Base-by-base conservation (phyloP, 192 early-diverging fungal species). In the Backusella parvicylindrica region DNA sequence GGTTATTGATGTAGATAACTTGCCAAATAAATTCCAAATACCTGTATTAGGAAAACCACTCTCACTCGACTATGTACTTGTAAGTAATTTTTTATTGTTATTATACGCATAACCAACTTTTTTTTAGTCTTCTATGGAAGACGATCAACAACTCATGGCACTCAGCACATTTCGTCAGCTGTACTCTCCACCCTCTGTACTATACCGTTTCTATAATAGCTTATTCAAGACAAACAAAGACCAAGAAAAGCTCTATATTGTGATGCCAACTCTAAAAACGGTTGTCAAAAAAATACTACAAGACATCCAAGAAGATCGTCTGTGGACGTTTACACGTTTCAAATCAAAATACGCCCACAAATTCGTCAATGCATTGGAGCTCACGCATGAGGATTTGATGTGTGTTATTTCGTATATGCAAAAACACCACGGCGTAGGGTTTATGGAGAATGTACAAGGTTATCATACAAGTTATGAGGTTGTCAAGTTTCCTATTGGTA, bases 341-440 rank as follows among this genome's bases (percentile, higher is more conserved):
- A 31, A 36, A 32, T 2, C 40, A 18, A 30, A 15, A 13, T 78
- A 73, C 33, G 21, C 37, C 1, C 40, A 70, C 15, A 11, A 38
- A 8, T 26, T 53, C 23, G 28, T 35, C 5, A 26, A 72, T n/a
- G 35, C 23, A 36, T 6, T 69, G 12, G n/a, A 37, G 33, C 60
- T 84, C 16, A 78, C 75, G 23, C 69, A 84, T 23, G 28, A 13
- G 1, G 83, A 84, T 64, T 3, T 75, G 7, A 64, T 41, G 30
- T 30, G 81, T 16, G 9, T 84, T n/a, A n/a, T 84, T 1, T 53
- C 3, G 21, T 84, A 79, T 64, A 47, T 84, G 30, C 67, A 79
- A 12, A 67, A 21, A 21, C 37, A 69, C 12, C 43, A 41, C 15
- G 70, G 75, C 12, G n/a, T 79, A 1, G 64, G 67, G 9, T 15